Evolutionary conservation across 2,329 filamentous ascomycete genomes (phyloP).

Genomic region (Hypoxylon sp.): DNA sequence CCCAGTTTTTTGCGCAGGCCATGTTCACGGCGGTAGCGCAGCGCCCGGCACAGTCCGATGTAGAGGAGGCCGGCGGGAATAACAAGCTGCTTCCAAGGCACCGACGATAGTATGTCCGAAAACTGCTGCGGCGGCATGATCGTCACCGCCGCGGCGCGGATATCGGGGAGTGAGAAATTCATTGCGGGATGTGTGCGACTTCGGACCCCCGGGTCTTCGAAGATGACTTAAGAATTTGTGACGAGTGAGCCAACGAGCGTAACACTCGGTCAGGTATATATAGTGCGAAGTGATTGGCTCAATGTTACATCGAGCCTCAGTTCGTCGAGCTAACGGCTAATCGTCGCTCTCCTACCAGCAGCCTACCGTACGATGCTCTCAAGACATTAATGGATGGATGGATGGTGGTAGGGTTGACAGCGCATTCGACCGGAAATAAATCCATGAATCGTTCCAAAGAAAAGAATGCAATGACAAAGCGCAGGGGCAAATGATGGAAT

Average conservation of each 20-base stretch:
- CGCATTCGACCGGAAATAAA: neutral
- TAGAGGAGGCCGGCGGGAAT: conserved; percentile 47
- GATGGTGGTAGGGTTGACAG: neutral
- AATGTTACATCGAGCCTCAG: conserved; percentile 16
- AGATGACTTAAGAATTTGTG: neutral
- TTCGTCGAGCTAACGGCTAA: conserved; percentile 4
- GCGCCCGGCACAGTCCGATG: conserved; percentile 47
- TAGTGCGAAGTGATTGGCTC: neutral
- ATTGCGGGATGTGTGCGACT: conserved; percentile 10
- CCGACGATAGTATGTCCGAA: conserved; percentile 15
- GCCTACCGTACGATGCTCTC: conserved; percentile 4
- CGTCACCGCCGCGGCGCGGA: conserved; percentile 7
- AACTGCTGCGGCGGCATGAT: conserved; percentile 20
- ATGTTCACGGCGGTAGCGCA: conserved; percentile 52
- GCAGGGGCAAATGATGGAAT: too few relatives aligned
- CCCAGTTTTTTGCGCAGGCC: conserved; percentile 47
- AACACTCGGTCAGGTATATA: neutral
- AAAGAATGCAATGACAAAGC: neutral
- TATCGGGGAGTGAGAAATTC: conserved; percentile 27
- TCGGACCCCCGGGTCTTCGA: neutral
- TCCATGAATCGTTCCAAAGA: neutral
- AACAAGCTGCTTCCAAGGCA: conserved; percentile 44
- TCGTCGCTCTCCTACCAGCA: neutral
- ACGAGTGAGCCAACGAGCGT: neutral
- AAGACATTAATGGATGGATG: neutral